Base-by-base conservation (phyloP, 441 rosid species). In the Lepidium campestre region DNA sequence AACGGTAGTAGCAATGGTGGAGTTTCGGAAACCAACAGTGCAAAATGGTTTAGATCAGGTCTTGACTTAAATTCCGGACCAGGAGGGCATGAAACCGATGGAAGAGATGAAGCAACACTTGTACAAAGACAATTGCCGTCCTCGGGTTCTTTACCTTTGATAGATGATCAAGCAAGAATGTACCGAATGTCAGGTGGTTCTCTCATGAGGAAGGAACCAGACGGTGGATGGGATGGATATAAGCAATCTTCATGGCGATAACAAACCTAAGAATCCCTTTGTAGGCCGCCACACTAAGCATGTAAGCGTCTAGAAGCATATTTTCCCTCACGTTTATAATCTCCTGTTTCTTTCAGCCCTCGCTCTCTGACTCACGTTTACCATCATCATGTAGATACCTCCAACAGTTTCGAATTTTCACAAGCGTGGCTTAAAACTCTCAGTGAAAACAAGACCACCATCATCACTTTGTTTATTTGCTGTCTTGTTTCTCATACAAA, bases 181-280 rank as follows among this genome's bases (percentile, higher is more conserved):
- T 84, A 73, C 74, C 91, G 82, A 59, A 54, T 78, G 63, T 47
- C 81, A 14, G 80, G 87, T 55, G 80, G 87, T n/a, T 39, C 73
- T 62, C 80, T 79, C 25, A 87, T 79, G 82, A 87, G 88, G 74
- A 87, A 83, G 62, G 93, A 87, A 56, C 90, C 90, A 2, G 93
- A 85, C 6, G 93, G 90, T n/a, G 93, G 93, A 41, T 81, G 88
- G 88, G 89, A 86, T 73, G 85, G 82, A 37, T 83, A 80, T 73
- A 83, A 70, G 78, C 88, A 83, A 22, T 69, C 81, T 25, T 72
- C 85, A 39, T 86, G 89, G 93, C 93, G 79, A 71, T 83, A 81
- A 81, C 67, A 75, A 35, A 34, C 40, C 59, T 67, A 52, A 20
- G 55, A 29, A 56, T 46, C 34, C 73, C 55, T 68, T 63, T 44